Evolutionary conservation across 768 basidiomycete genomes (phyloP).

Genomic region (Suillus bovinus): DNA sequence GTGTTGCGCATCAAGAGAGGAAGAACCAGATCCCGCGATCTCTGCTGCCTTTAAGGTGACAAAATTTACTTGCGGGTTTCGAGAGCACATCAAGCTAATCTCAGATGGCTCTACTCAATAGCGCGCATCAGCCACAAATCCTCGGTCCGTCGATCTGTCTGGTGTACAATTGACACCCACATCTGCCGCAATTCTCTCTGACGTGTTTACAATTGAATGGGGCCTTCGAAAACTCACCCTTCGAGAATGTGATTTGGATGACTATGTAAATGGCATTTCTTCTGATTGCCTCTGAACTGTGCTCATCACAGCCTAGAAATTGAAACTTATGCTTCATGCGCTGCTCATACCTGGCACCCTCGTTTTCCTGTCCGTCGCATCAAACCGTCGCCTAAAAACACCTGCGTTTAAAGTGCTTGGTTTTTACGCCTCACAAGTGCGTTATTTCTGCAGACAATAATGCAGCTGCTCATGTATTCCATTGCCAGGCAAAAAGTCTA

Average conservation of each 20-base stretch:
- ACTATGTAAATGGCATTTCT: constrained; percentile 50
- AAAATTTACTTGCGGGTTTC: background rate
- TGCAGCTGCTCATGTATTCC: background rate
- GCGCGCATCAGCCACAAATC: constrained; percentile 54
- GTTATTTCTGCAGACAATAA: background rate
- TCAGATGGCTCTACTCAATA: constrained; percentile 24
- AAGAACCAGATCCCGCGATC: constrained; percentile 63
- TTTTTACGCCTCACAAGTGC: constrained; percentile 75
- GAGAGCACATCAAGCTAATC: background rate
- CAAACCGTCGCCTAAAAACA: constrained; percentile 78
- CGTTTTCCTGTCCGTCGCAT: constrained; percentile 82
- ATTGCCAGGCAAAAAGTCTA: constrained; percentile 62
- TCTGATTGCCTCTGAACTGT: background rate
- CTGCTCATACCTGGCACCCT: constrained; percentile 82
- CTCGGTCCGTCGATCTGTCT: constrained; percentile 78
- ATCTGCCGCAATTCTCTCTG: constrained; percentile 79
- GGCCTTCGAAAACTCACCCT: constrained; percentile 84
- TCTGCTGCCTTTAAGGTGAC: constrained; percentile 71
- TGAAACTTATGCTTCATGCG: constrained; percentile 90
- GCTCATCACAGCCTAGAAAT: constrained; percentile 43
- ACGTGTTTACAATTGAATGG: constrained; percentile 93
- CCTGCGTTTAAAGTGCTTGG: constrained; percentile 79
- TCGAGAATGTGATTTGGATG: constrained; percentile 86
- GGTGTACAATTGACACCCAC: constrained; percentile 71
- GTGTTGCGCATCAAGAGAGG: constrained; percentile 78